Evolutionary conservation across 2,329 filamentous ascomycete species (phyloP).

Genomic region (Epichloe brachyelytri): DNA sequence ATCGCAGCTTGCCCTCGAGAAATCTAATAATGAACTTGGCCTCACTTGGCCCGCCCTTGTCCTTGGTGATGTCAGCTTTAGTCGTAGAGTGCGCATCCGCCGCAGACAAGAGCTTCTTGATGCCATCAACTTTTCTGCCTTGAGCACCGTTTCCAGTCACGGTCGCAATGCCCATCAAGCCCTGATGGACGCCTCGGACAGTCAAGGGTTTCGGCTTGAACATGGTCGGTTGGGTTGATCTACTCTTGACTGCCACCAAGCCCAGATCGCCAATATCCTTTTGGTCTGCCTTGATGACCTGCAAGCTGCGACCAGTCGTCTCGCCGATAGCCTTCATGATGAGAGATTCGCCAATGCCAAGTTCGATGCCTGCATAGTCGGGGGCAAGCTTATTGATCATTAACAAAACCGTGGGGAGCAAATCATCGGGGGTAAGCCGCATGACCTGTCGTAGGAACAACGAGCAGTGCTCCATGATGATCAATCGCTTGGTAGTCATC

Average conservation of each 20-base stretch:
- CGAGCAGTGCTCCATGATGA: slow-evolving; percentile 81
- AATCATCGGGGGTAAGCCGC: slow-evolving; percentile 73
- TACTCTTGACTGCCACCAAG: slow-evolving; percentile 87
- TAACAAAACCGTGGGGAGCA: slow-evolving; percentile 76
- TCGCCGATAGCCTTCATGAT: slow-evolving; percentile 99
- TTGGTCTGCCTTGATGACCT: slow-evolving; percentile 89
- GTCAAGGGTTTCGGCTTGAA: slow-evolving; percentile 93
- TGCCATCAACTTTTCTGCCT: slow-evolving; percentile 78
- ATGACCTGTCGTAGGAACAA: slow-evolving; percentile 90
- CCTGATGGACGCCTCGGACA: slow-evolving; percentile 73
- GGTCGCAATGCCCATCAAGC: slow-evolving; percentile 78
- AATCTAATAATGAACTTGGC: slow-evolving; percentile 90
- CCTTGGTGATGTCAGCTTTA: slow-evolving; percentile 79
- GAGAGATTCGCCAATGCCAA: slow-evolving; percentile 95
- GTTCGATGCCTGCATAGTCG: slow-evolving; percentile 89
- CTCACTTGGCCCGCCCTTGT: slow-evolving; percentile 89
- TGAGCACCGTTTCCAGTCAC: slow-evolving; percentile 79
- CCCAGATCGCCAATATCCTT: slow-evolving; percentile 94
- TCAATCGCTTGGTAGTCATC: slow-evolving; percentile 80
- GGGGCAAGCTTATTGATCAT: slow-evolving; percentile 98
- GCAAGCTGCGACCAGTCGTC: slow-evolving; percentile 74
- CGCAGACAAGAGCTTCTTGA: slow-evolving; percentile 91
- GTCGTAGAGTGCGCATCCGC: slow-evolving; percentile 62
- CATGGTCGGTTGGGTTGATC: slow-evolving; percentile 93
- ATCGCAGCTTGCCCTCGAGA: slow-evolving; percentile 81